Conservation (phyloP, 805 yeast species). For the Maudiozyma barnettii region DNA sequence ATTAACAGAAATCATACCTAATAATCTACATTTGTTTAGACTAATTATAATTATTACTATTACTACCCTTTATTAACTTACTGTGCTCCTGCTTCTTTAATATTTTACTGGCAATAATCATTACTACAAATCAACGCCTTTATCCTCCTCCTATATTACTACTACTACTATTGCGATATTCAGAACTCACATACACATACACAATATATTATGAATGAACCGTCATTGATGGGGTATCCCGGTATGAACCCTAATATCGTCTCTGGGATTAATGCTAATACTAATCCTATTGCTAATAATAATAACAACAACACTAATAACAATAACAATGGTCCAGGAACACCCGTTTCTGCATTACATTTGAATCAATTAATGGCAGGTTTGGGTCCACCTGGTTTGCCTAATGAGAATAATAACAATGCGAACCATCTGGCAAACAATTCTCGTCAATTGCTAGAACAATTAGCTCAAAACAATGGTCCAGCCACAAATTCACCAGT, state of each 20-base stretch:
- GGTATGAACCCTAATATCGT: constrained; percentile 10
- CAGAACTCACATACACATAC: no score
- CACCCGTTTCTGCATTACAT: constrained; percentile 7
- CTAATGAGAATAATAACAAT: constrained; percentile 4
- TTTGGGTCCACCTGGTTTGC: constrained; percentile 22
- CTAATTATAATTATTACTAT: no score
- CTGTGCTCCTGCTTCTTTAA: no score
- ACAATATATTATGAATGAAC: constrained; percentile 17
- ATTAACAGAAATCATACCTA: no score
- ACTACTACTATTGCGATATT: no score
- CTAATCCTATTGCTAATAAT: background rate
- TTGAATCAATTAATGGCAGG: constrained; percentile 7
- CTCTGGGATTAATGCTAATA: background rate
- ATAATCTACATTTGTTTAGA: no score
- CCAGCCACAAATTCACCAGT: background rate
- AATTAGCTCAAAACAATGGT: constrained; percentile 7
- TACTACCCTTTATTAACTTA: no score
- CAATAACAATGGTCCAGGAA: constrained; percentile 3
- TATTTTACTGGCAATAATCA: no score
- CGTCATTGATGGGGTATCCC: constrained; percentile 22
- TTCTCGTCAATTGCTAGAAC: constrained; percentile 20
- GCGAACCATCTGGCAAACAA: constrained; percentile 29
- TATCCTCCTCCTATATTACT: no score
- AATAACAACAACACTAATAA: background rate
- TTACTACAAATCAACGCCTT: no score